Conservation (phyloP, 169 alveolate genomes). For the Cryptosporidium ryanae region DNA sequence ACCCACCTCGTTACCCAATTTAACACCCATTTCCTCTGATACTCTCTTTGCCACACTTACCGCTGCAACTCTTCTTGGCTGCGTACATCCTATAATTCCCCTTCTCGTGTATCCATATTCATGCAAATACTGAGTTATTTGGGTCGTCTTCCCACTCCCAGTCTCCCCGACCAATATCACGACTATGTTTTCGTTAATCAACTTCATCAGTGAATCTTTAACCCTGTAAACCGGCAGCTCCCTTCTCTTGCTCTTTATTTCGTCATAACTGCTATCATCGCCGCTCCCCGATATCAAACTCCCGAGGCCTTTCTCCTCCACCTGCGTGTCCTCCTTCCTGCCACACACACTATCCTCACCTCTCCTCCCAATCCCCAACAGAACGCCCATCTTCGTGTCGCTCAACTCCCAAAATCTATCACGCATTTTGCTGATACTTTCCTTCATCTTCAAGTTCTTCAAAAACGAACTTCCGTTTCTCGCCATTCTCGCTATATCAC, state of each 20-base stretch:
- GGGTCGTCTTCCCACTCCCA: conserved; percentile 99
- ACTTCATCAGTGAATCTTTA: conserved; percentile 67
- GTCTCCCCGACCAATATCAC: conserved; percentile 99
- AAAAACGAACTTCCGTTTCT: conserved; percentile 95
- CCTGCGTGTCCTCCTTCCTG: background rate
- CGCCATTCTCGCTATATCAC: conserved; percentile 97
- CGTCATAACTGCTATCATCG: background rate
- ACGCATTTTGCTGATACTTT: conserved; percentile 90
- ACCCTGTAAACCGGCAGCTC: conserved; percentile 87
- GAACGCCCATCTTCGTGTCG: conserved; percentile 90
- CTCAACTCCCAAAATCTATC: conserved; percentile 94
- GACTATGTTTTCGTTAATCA: conserved; percentile 92
- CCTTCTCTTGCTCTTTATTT: conserved; percentile 46
- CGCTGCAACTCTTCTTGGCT: conserved; percentile 99
- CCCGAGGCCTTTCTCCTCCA: conserved; percentile 8
- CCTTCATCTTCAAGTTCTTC: conserved; percentile 90
- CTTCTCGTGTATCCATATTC: conserved; percentile 92
- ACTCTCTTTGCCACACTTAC: conserved; percentile 99
- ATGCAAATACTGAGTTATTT: conserved; percentile 94
- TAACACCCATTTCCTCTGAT: conserved; percentile 96
- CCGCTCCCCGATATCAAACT: background rate
- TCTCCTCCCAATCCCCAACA: conserved; percentile 79
- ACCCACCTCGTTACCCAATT: conserved; percentile 97
- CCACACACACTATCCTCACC: conserved; percentile 17
- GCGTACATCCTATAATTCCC: conserved; percentile 99